Evolutionary conservation across 2,329 filamentous ascomycete genomes (phyloP).

Genomic region (Colletotrichum higginsianum): DNA sequence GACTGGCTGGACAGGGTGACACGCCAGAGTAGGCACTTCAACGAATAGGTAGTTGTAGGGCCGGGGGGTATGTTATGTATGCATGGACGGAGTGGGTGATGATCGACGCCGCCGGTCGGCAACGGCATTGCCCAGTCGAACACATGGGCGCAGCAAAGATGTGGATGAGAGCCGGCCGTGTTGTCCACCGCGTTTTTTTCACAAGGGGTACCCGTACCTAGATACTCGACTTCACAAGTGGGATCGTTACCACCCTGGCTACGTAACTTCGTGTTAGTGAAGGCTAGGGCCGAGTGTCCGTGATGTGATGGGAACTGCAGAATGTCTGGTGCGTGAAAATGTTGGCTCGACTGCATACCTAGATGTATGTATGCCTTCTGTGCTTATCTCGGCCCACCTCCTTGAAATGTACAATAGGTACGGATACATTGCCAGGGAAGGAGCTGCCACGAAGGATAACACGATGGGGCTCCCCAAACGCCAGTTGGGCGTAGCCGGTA

Average conservation of each 20-base stretch:
- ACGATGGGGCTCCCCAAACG: neutral
- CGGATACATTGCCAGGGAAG: neutral
- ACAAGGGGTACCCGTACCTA: too few relatives aligned
- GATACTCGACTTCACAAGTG: too few relatives aligned
- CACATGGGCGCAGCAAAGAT: neutral
- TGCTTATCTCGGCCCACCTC: neutral
- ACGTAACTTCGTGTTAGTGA: too few relatives aligned
- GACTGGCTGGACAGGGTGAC: neutral
- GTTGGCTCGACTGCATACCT: too few relatives aligned
- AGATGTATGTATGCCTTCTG: neutral
- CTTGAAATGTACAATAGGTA: neutral
- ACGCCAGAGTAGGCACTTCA: neutral
- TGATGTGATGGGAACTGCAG: too few relatives aligned
- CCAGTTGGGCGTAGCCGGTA: neutral
- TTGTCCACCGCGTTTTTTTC: too few relatives aligned
- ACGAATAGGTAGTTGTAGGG: neutral
- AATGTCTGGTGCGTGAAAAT: too few relatives aligned
- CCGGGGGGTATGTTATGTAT: neutral
- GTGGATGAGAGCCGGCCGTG: too few relatives aligned
- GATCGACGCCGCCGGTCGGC: conserved; percentile 27
- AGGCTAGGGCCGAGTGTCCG: too few relatives aligned
- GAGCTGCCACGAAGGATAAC: conserved; percentile 3
- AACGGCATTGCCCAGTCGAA: conserved; percentile 9
- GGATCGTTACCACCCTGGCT: too few relatives aligned
- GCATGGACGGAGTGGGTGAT: neutral